A percentile compares a stretch with the other conserved stretches of the same genome.
phyloP scores from a whole-genome alignment of 768 basidiomycete genomes.

The Macrolepiota dolichaula region DNA sequence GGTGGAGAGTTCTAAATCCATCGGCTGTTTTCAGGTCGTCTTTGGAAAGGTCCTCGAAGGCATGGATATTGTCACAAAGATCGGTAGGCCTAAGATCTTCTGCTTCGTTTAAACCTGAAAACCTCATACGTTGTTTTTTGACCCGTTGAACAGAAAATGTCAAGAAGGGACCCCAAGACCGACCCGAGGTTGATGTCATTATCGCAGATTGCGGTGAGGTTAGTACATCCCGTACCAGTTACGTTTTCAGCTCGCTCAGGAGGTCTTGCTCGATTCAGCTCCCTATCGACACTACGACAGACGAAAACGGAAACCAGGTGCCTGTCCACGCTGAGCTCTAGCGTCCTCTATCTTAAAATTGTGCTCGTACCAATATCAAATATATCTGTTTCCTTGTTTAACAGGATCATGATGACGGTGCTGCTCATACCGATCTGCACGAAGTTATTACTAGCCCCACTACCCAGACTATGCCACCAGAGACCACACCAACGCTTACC shows the following conservation, averaged over 20 bases:
- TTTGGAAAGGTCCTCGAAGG: constrained; percentile 92
- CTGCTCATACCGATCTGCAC: not conserved
- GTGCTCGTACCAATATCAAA: constrained; percentile 49
- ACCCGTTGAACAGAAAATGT: constrained; percentile 58
- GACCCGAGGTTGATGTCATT: constrained; percentile 70
- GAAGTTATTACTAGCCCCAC: constrained; percentile 3
- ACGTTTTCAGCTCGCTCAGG: constrained; percentile 5
- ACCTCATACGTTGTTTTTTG: not conserved
- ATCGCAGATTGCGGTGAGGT: constrained; percentile 92
- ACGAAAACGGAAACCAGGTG: constrained; percentile 81
- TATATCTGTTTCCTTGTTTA: constrained; percentile 25
- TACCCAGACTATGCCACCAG: constrained; percentile 6
- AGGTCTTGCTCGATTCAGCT: constrained; percentile 35
- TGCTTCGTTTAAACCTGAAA: not conserved
- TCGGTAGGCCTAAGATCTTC: constrained; percentile 47
- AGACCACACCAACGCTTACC: constrained; percentile 2
- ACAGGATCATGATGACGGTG: constrained; percentile 3
- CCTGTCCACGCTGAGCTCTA: constrained; percentile 94
- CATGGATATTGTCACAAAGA: constrained; percentile 77
- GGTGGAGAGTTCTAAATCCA: not conserved
- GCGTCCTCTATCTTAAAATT: constrained; percentile 38
- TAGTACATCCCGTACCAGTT: constrained; percentile 12
- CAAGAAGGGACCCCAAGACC: constrained; percentile 65
- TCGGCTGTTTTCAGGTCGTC: constrained; percentile 58
- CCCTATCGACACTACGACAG: constrained; percentile 46